These are phyloP conservation scores for Chromera velia DNA, from an alignment of 73 alveolate genomes.

Conservation along the genomic window DNA sequence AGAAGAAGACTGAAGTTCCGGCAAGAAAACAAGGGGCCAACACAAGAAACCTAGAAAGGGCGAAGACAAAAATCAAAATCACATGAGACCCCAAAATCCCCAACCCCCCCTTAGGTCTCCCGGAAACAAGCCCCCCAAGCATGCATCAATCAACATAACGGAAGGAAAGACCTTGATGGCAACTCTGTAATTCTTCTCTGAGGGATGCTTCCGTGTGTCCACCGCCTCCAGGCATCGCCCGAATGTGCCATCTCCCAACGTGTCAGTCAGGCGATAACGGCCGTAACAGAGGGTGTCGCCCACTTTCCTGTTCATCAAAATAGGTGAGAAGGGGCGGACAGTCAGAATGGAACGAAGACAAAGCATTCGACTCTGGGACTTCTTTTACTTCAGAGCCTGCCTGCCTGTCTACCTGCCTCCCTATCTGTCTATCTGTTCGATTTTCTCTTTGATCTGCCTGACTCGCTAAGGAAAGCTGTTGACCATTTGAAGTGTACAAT, in stretches of 20 bases:
- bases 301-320: background rate
- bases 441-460: no score
- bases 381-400: no score
- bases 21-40: no score
- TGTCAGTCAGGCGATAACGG: background rate
- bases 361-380: no score
- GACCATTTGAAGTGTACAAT: background rate
- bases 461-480: background rate
- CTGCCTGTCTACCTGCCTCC: background rate
- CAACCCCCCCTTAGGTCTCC: no score
- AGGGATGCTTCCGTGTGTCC: background rate
- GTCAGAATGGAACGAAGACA: background rate
- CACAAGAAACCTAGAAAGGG: no score
- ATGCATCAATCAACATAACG: background rate
- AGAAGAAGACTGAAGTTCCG: no score
- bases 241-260: background rate
- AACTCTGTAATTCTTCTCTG: no score
- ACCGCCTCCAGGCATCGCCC: background rate
- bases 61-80: no score
- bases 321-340: background rate
- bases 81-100: no score
- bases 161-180: background rate
- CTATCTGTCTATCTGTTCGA: background rate
- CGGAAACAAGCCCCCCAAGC: background rate
- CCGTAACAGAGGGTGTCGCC: background rate